These are phyloP conservation scores for Mucor mucedo DNA, from an alignment of 371 early-diverging fungal genomes.

Conservation along the genomic window DNA sequence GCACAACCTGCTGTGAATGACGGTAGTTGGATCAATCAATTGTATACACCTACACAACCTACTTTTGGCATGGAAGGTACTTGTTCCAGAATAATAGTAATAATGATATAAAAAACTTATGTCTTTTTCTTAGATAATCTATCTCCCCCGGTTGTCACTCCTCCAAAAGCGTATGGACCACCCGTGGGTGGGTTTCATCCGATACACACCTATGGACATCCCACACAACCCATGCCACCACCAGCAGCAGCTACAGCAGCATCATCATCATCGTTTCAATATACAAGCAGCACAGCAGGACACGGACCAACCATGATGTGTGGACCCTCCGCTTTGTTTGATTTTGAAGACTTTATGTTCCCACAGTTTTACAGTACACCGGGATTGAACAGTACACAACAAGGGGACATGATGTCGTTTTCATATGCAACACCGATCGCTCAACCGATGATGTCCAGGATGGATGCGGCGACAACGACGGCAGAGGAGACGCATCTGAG, in stretches of 20 bases:
- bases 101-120: too few relatives aligned
- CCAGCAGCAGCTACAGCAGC: not conserved
- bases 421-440: not conserved
- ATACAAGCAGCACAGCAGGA: not conserved
- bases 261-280: not conserved
- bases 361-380: constrained; percentile 2
- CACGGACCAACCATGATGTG: not conserved
- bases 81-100: too few relatives aligned
- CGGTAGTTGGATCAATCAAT: constrained; percentile 19
- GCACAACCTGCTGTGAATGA: not conserved
- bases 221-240: too few relatives aligned
- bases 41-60: constrained; percentile 14
- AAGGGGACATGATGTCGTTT: not conserved
- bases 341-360: constrained; percentile 5
- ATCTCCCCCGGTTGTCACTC: too few relatives aligned
- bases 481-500: constrained; percentile 23
- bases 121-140: not conserved
- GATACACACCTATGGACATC: too few relatives aligned
- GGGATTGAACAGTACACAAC: not conserved
- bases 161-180: too few relatives aligned
- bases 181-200: too few relatives aligned
- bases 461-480: not conserved
- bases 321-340: constrained; percentile 3
- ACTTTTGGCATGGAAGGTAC: not conserved
- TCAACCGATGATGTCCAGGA: too few relatives aligned